Evolutionary conservation across 805 yeast species (phyloP).

Genomic region (Ogataea pilisensis): DNA sequence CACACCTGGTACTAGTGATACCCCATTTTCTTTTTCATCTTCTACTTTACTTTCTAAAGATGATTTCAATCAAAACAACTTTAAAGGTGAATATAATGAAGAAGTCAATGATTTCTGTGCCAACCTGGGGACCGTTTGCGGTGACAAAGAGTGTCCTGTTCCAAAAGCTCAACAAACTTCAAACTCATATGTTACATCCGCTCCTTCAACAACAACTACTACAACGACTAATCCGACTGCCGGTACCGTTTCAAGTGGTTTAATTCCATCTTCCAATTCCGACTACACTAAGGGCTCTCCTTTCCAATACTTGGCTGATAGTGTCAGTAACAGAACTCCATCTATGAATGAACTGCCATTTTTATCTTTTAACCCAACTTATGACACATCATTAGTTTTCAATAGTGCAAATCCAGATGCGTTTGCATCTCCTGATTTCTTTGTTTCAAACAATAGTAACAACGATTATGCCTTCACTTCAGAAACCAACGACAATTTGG

Average conservation of each 20-base stretch:
- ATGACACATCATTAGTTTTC: constrained; percentile 54
- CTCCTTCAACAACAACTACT: constrained; percentile 7
- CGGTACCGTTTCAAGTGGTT: constrained; percentile 2
- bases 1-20: not conserved
- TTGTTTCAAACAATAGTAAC: constrained; percentile 2
- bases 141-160: constrained; percentile 62
- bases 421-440: constrained; percentile 14
- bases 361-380: constrained; percentile 42
- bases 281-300: constrained; percentile 16
- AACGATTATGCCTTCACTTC: constrained; percentile 6
- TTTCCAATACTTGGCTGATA: constrained; percentile 18
- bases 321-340: constrained; percentile 2
- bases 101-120: constrained; percentile 73
- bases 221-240: too few relatives aligned
- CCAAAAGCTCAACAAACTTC: constrained; percentile 38
- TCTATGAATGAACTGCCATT: constrained; percentile 39
- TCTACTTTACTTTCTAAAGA: constrained; percentile 1
- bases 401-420: constrained; percentile 13
- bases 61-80: constrained; percentile 20
- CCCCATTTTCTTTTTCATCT: not conserved
- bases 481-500: constrained; percentile 14
- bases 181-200: constrained; percentile 1
- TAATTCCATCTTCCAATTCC: constrained; percentile 1
- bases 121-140: constrained; percentile 77
- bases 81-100: constrained; percentile 52